Percentiles rank a stretch among this genome's conserved stretches.
Conservation (phyloP, 108 stramenopile genomes). For the Pseudonitzschia pungens region DNA sequence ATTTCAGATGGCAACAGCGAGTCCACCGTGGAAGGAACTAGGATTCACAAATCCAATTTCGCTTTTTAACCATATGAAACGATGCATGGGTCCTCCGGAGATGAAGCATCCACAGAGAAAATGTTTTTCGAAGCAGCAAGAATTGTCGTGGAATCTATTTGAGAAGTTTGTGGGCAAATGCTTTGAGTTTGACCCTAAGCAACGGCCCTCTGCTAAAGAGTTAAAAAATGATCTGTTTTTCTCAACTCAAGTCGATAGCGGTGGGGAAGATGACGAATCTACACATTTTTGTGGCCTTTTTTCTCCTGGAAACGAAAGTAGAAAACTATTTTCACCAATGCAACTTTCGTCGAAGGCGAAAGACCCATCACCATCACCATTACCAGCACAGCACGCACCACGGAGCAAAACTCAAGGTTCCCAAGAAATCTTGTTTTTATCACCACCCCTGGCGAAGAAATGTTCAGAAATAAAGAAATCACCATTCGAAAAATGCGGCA, state of each 20-base stretch:
- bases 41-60: slow-evolving; percentile 90
- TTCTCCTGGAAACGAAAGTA: slow-evolving; percentile 30
- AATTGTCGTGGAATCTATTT: slow-evolving; percentile 13
- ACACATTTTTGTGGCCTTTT: slow-evolving; percentile 28
- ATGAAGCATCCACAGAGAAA: slow-evolving; percentile 25
- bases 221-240: slow-evolving; percentile 50
- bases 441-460: slow-evolving; percentile 28
- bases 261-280: slow-evolving; percentile 31
- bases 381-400: neutral
- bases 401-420: slow-evolving; percentile 20
- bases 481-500: neutral
- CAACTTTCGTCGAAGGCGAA: neutral
- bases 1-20: slow-evolving; percentile 85
- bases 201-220: slow-evolving; percentile 56
- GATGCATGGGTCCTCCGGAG: slow-evolving; percentile 52
- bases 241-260: slow-evolving; percentile 22
- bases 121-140: slow-evolving; percentile 8
- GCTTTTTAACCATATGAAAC: slow-evolving; percentile 80
- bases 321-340: neutral
- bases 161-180: slow-evolving; percentile 54
- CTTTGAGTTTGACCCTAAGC: slow-evolving; percentile 65
- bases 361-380: slow-evolving; percentile 19
- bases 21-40: slow-evolving; percentile 89
- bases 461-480: neutral
- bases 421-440: slow-evolving; percentile 14